Evolutionary conservation across 2,329 filamentous ascomycete genomes (phyloP), one percentile per base, ranked within the genome.

Genomic region (Periconia macrospinosa): DNA sequence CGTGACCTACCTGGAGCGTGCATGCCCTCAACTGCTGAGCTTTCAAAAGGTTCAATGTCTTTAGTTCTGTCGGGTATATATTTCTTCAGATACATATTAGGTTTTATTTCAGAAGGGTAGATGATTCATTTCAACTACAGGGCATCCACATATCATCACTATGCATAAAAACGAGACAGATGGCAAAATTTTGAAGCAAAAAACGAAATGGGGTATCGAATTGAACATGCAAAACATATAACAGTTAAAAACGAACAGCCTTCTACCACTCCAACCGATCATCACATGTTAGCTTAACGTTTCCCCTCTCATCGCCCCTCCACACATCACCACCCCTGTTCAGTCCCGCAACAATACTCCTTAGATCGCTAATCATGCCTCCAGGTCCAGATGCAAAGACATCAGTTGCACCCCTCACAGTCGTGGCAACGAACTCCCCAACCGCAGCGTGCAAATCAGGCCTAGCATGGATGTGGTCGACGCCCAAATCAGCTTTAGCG

Each of bases 331-430:
- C 58, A n/a, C 67, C 69, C 30, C 65, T 62, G 49, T 71, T 72
- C 55, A 54, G 56, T 14, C 55, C 55, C 2, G 70, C 70, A n/a
- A 72, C 55, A 19, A 70, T 66, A 13, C 60, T 60, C 23, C 69
- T 58, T 20, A 73, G 43, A 53, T 73, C 68, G 19, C 66, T 72
- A 15, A 71, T 69, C 65, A 73, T 61, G 11, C 59, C 63, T 13
- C 60, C 65, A 1, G 69, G 69, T 1, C 70, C 70, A 17, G 65
- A 69, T 6, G 66, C 70, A 33, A 68, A 70, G 0, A 73, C 67
- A 27, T 70, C 61, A 2, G 65, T 70, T 14, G 62, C 52, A 2
- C 66, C 70, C 9, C 50, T 50, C 15, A 66, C 56, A 11, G 63
- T 66, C 2, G 54, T 59, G 5, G 54, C 58, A 27, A 66, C 61